Conservation (phyloP, 371 early-diverging fungal genomes). For the Phascolomyces articulosus region DNA sequence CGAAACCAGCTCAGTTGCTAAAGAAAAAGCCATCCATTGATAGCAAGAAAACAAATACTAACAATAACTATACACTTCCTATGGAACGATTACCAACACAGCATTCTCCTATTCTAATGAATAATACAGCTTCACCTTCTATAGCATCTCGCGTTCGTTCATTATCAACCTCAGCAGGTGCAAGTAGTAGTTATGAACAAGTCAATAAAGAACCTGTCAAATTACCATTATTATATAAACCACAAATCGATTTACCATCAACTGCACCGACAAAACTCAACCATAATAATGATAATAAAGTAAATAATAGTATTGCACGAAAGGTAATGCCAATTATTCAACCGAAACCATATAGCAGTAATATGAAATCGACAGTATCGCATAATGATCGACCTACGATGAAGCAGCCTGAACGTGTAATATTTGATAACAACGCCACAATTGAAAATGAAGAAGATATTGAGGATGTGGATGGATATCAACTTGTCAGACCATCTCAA, state of each 20-base stretch:
- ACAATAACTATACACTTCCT: neutral
- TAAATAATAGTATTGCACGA: neutral
- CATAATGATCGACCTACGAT: conserved; percentile 5
- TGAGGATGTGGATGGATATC: conserved; percentile 37
- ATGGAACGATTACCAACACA: conserved; percentile 1
- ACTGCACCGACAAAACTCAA: no score
- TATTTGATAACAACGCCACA: conserved; percentile 6
- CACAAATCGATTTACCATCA: neutral
- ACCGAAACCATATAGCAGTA: conserved; percentile 12
- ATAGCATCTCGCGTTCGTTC: conserved; percentile 5
- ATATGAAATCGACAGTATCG: conserved; percentile 2
- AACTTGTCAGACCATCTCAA: conserved; percentile 46
- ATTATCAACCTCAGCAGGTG: neutral
- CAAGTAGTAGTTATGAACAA: neutral
- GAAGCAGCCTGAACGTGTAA: conserved; percentile 9
- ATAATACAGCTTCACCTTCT: neutral
- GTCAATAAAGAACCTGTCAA: neutral
- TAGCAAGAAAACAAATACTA: neutral
- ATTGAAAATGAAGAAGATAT: conserved; percentile 12
- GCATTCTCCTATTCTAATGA: neutral
- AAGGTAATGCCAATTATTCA: conserved; percentile 11
- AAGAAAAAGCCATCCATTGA: neutral
- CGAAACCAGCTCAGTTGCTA: conserved; percentile 13
- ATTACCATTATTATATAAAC: neutral
- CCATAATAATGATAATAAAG: neutral